These are phyloP conservation scores for Phaffomyces antillensis DNA, from an alignment of 805 yeast species.

Conservation along the genomic window DNA sequence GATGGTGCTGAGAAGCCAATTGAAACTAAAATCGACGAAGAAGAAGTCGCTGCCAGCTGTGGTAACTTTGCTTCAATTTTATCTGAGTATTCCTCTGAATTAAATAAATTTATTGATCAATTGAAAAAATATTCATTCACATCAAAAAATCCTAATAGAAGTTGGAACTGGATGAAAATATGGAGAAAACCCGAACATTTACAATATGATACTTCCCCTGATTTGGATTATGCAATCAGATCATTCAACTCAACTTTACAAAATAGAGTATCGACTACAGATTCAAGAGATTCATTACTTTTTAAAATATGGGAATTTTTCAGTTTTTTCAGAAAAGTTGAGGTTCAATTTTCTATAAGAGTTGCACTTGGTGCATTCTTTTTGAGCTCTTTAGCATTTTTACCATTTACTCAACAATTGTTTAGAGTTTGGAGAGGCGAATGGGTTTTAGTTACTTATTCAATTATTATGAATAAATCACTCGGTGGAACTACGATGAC, in stretches of 20 bases:
- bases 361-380: slow-evolving; percentile 73
- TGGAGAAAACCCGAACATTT: slow-evolving; percentile 30
- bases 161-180: slow-evolving; percentile 48
- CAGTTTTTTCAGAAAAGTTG: slow-evolving; percentile 50
- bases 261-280: slow-evolving; percentile 11
- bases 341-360: slow-evolving; percentile 70
- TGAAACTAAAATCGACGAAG: slow-evolving; percentile 52
- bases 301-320: slow-evolving; percentile 42
- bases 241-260: slow-evolving; percentile 20
- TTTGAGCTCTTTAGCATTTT: slow-evolving; percentile 60
- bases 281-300: slow-evolving; percentile 14
- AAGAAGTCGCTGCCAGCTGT: slow-evolving; percentile 78
- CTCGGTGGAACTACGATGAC: slow-evolving; percentile 82
- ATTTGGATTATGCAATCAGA: slow-evolving; percentile 11
- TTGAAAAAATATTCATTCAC: slow-evolving; percentile 32
- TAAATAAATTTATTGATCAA: slow-evolving; percentile 38
- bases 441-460: slow-evolving; percentile 78
- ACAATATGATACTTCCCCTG: slow-evolving; percentile 5
- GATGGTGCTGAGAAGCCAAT: slow-evolving; percentile 2
- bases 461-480: slow-evolving; percentile 79
- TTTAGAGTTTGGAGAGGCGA: slow-evolving; percentile 71
- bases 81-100: slow-evolving; percentile 54
- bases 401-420: slow-evolving; percentile 42
- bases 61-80: slow-evolving; percentile 69
- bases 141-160: slow-evolving; percentile 6